Evolutionary conservation across 352 stramenopile genomes (phyloP).

Genomic region (Achlya hypogyna): DNA sequence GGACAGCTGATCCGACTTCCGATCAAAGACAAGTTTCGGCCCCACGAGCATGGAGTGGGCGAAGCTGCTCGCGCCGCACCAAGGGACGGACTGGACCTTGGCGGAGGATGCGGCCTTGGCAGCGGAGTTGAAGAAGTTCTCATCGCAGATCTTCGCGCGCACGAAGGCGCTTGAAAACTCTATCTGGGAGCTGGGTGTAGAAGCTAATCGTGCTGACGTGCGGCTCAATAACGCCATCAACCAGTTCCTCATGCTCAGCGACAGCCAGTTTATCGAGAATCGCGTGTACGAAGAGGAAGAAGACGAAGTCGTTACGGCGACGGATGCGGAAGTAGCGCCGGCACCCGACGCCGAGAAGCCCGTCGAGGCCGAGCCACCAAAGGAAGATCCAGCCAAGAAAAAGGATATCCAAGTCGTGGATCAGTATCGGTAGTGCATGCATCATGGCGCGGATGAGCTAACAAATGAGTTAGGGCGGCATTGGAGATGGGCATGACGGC

Average conservation of each 20-base stretch:
- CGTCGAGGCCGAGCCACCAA: slow-evolving; percentile 20
- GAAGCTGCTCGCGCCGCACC: slow-evolving; percentile 13
- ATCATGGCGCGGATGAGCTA: not conserved
- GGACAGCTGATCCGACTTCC: not conserved
- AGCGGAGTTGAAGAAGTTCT: slow-evolving; percentile 47
- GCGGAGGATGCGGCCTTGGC: slow-evolving; percentile 22
- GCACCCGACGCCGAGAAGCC: not conserved
- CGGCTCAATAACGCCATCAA: slow-evolving; percentile 80
- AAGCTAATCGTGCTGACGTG: slow-evolving; percentile 56
- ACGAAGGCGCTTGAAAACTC: slow-evolving; percentile 67
- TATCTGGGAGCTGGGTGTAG: slow-evolving; percentile 58
- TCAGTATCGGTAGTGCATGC: slow-evolving; percentile 10
- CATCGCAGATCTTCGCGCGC: slow-evolving; percentile 46
- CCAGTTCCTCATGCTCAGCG: slow-evolving; percentile 78
- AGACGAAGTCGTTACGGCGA: slow-evolving; percentile 36
- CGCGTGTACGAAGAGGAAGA: slow-evolving; percentile 84
- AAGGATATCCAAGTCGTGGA: slow-evolving; percentile 14
- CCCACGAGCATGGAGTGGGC: not conserved
- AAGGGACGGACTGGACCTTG: slow-evolving; percentile 22
- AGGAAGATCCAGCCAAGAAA: slow-evolving; percentile 26
- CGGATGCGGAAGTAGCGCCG: not conserved
- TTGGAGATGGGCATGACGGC: slow-evolving; percentile 70
- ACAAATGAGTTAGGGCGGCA: slow-evolving; percentile 27
- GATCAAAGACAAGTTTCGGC: not conserved
- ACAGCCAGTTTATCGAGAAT: slow-evolving; percentile 87